Conservation (phyloP, 2,329 filamentous ascomycete species). For the Talaromyces sp. region DNA sequence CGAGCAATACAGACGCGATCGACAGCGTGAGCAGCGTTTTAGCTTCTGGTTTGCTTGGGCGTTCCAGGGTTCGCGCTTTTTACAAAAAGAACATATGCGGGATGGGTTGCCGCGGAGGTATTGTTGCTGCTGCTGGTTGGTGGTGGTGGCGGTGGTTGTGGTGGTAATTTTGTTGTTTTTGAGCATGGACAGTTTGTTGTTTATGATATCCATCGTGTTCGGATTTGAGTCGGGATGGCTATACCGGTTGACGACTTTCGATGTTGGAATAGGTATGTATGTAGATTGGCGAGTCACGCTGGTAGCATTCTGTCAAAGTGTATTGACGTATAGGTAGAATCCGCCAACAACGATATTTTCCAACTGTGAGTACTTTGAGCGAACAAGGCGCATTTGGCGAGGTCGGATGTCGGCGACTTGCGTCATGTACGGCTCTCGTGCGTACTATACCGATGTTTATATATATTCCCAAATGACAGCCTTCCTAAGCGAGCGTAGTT, state of each 20-base stretch:
- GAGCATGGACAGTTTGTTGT: conserved; percentile 7
- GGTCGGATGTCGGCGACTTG: background rate
- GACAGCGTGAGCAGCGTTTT: conserved; percentile 43
- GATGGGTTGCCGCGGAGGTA: background rate
- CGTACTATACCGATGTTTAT: background rate
- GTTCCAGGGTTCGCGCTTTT: conserved; percentile 8
- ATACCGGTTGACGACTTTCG: too few relatives aligned
- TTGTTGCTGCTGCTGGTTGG: background rate
- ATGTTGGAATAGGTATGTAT: background rate
- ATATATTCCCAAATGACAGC: background rate
- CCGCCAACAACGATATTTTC: background rate
- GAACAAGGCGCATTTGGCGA: background rate
- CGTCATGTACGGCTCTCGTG: background rate
- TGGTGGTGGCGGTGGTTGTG: background rate
- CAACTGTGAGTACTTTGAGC: background rate
- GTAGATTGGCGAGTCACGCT: background rate
- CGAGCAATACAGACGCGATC: conserved; percentile 44
- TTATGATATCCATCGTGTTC: conserved; percentile 7
- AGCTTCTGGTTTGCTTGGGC: conserved; percentile 8
- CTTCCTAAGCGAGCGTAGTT: background rate
- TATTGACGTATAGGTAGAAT: background rate
- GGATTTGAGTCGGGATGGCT: background rate
- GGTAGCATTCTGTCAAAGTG: background rate
- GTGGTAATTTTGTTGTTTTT: background rate
- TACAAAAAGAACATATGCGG: conserved; percentile 10